phyloP scores from a whole-genome alignment of 179 eudicot genomes.

The Sideroxylon spinosum region DNA sequence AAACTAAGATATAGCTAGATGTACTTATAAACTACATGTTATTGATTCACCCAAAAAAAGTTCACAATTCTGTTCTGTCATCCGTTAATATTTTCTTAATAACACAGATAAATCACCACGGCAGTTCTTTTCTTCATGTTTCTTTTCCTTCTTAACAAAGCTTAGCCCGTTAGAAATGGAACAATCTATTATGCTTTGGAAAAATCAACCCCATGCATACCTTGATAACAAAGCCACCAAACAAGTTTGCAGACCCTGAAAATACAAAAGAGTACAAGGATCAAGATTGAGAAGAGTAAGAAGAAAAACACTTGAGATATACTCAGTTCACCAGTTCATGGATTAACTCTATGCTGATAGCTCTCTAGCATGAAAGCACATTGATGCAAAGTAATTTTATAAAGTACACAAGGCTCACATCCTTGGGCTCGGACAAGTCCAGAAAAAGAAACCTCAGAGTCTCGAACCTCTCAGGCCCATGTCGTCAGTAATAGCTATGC shows the following conservation, averaged over 20 bases:
- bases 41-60: not conserved
- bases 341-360: not conserved
- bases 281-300: constrained; percentile 20
- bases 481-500: not conserved
- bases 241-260: constrained; percentile 94
- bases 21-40: not conserved
- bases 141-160: not conserved
- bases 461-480: constrained; percentile 13
- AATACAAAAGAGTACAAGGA: constrained; percentile 13
- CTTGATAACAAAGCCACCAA: constrained; percentile 78
- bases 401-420: not conserved
- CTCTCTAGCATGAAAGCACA: not conserved
- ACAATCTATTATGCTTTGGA: not conserved
- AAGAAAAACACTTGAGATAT: not conserved
- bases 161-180: not conserved
- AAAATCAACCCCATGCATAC: constrained; percentile 30
- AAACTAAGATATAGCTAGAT: not conserved
- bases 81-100: not conserved
- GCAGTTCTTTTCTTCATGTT: not conserved
- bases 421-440: not conserved
- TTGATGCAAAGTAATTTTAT: not conserved
- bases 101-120: not conserved
- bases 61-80: not conserved
- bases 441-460: not conserved
- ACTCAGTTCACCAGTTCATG: constrained; percentile 10